These are phyloP conservation scores for Cystoisospora suis DNA, from an alignment of 169 alveolate genomes.

Conservation along the genomic window DNA sequence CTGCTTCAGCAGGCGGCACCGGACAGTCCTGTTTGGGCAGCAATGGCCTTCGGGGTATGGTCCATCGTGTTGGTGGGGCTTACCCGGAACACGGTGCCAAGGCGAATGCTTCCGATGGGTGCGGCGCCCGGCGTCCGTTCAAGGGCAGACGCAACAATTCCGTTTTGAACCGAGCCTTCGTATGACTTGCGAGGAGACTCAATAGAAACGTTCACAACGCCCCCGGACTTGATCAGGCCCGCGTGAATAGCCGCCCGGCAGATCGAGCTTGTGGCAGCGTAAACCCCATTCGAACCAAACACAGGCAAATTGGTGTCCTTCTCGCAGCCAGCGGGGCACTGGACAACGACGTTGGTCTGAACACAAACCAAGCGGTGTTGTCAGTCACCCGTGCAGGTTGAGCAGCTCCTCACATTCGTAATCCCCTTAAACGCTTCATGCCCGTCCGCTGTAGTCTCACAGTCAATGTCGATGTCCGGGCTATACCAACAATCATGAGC, in stretches of 20 bases:
- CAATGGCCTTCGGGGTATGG: neutral
- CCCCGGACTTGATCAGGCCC: conserved; percentile 82
- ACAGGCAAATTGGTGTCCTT: conserved; percentile 69
- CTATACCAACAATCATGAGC: conserved; percentile 1
- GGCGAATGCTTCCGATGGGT: conserved; percentile 66
- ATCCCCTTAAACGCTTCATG: conserved; percentile 71
- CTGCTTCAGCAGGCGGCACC: neutral
- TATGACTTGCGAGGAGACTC: conserved; percentile 84
- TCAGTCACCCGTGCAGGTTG: neutral
- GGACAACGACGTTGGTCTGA: conserved; percentile 84
- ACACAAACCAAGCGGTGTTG: neutral
- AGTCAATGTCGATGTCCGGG: conserved; percentile 68
- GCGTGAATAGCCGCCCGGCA: conserved; percentile 91
- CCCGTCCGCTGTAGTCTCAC: conserved; percentile 68
- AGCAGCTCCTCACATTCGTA: conserved; percentile 27
- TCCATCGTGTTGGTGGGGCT: neutral
- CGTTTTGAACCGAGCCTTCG: conserved; percentile 85
- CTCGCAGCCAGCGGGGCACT: conserved; percentile 84
- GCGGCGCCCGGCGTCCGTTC: neutral
- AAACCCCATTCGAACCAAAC: conserved; percentile 85
- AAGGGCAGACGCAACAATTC: conserved; percentile 72
- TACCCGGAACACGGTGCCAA: conserved; percentile 70
- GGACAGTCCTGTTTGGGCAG: neutral
- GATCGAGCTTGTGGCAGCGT: conserved; percentile 85
- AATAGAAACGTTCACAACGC: conserved; percentile 82